A percentile compares a stretch with the other conserved stretches of the same genome.
Evolutionary conservation across 2,329 filamentous ascomycete species (phyloP).

Genomic region (Pseudogymnoascus pannorum): DNA sequence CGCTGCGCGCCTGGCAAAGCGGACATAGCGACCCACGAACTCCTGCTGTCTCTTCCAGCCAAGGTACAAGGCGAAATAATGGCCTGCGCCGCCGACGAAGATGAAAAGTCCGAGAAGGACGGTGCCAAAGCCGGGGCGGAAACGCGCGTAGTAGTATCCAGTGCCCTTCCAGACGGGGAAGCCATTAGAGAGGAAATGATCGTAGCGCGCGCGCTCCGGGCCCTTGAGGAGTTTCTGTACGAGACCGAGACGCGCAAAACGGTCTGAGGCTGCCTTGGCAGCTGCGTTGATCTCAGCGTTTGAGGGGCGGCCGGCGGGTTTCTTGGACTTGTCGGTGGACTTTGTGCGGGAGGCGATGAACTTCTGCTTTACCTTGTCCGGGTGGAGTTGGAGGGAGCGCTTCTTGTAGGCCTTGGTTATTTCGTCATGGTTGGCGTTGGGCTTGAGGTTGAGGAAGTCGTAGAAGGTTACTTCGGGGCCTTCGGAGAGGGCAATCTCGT

Average conservation of each 20-base stretch:
- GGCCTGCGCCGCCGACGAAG: slow-evolving; percentile 72
- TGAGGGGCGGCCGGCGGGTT: slow-evolving; percentile 45
- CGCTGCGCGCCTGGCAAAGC: slow-evolving; percentile 76
- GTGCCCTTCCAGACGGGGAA: slow-evolving; percentile 97
- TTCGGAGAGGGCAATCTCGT: slow-evolving; percentile 72
- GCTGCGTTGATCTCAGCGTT: slow-evolving; percentile 69
- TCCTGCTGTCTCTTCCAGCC: slow-evolving; percentile 84
- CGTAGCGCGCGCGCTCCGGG: slow-evolving; percentile 75
- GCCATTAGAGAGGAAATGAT: slow-evolving; percentile 86
- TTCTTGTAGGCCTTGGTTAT: slow-evolving; percentile 93
- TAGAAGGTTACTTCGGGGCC: slow-evolving; percentile 83
- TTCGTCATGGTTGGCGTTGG: slow-evolving; percentile 71
- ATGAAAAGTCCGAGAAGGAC: slow-evolving; percentile 78
- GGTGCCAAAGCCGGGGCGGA: slow-evolving; percentile 80
- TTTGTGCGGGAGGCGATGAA: slow-evolving; percentile 61
- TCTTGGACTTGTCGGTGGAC: slow-evolving; percentile 42
- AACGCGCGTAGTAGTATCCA: slow-evolving; percentile 95
- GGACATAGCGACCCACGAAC: slow-evolving; percentile 87
- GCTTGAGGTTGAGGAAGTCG: slow-evolving; percentile 75
- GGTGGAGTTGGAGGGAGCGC: slow-evolving; percentile 75
- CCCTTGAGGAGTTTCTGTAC: slow-evolving; percentile 83
- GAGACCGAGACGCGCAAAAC: slow-evolving; percentile 76
- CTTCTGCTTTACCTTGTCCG: slow-evolving; percentile 88
- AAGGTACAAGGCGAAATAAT: slow-evolving; percentile 81
- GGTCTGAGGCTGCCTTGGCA: slow-evolving; percentile 72